These are phyloP conservation scores for Rhipidocladum racemiflorum DNA, from an alignment of 176 grass and related monocot genomes.

Conservation along the genomic window DNA sequence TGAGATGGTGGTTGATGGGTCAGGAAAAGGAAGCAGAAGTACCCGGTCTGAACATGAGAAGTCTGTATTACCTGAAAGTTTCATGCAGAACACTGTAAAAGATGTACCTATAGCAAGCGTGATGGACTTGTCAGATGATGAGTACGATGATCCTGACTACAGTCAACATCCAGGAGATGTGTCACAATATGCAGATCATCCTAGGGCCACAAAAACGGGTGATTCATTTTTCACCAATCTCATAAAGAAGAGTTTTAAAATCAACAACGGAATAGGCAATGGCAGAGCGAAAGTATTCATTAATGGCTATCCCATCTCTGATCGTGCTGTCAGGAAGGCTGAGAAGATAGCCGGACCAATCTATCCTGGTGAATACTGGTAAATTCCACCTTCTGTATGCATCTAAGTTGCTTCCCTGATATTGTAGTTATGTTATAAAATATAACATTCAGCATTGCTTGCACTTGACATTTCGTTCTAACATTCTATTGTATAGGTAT, in stretches of 20 bases:
- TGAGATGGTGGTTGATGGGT: conserved; percentile 51
- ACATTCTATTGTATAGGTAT: conserved; percentile 54
- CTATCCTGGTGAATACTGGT: conserved; percentile 89
- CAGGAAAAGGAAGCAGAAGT: conserved; percentile 77
- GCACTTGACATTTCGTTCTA: conserved; percentile 9
- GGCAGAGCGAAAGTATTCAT: conserved; percentile 69
- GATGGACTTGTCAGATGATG: conserved; percentile 72
- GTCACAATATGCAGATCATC: conserved; percentile 32
- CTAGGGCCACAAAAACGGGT: conserved; percentile 40
- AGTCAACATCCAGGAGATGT: conserved; percentile 55
- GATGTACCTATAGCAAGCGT: conserved; percentile 71
- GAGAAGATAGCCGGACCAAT: conserved; percentile 88
- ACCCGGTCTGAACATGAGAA: conserved; percentile 89
- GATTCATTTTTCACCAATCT: conserved; percentile 90
- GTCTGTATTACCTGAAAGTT: conserved; percentile 60
- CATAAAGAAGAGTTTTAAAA: conserved; percentile 89
- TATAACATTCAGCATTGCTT: not conserved
- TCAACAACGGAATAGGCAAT: conserved; percentile 40
- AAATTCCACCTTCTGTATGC: not conserved
- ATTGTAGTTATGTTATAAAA: not conserved
- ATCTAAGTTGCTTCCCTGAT: not conserved
- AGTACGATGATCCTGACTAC: conserved; percentile 53
- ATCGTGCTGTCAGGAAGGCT: conserved; percentile 76
- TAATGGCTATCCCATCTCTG: conserved; percentile 72
- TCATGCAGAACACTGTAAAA: conserved; percentile 79